phyloP scores from a whole-genome alignment of 345 rosid species.

The Trapa bicornis region DNA sequence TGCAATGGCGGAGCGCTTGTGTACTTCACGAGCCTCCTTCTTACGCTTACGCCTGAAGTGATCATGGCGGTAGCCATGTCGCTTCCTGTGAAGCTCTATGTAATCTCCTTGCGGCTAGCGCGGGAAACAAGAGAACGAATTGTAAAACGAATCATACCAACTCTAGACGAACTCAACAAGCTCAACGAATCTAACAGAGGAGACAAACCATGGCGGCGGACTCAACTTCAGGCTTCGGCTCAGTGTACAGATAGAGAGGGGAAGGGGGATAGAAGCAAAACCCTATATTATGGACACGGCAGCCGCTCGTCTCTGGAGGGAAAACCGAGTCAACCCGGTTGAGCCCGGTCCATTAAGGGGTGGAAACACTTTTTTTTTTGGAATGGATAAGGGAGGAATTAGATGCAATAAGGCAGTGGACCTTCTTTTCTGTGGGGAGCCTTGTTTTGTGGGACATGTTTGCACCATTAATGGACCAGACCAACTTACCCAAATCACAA shows the following conservation, averaged over 20 bases:
- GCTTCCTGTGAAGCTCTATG: slow-evolving; percentile 70
- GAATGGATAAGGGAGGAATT: too few relatives aligned
- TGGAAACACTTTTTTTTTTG: not conserved
- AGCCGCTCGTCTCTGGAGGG: not conserved
- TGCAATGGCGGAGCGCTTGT: slow-evolving; percentile 62
- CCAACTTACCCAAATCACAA: too few relatives aligned
- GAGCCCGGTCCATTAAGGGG: not conserved
- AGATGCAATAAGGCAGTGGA: too few relatives aligned
- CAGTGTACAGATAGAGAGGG: not conserved
- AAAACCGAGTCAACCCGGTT: not conserved
- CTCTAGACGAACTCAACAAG: not conserved
- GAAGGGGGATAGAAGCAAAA: not conserved
- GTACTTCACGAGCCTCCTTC: slow-evolving; percentile 84
- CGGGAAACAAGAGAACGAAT: not conserved
- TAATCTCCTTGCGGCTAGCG: slow-evolving; percentile 87
- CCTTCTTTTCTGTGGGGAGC: too few relatives aligned
- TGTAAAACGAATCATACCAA: not conserved
- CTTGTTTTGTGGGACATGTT: too few relatives aligned
- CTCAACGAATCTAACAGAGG: not conserved
- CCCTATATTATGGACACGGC: not conserved
- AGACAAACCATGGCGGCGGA: not conserved
- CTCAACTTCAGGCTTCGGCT: not conserved
- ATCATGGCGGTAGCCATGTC: slow-evolving; percentile 70
- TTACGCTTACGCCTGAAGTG: slow-evolving; percentile 79
- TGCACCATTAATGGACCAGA: too few relatives aligned